Conservation (phyloP, 441 rosid genomes). For the Dalechampia spathulata region DNA sequence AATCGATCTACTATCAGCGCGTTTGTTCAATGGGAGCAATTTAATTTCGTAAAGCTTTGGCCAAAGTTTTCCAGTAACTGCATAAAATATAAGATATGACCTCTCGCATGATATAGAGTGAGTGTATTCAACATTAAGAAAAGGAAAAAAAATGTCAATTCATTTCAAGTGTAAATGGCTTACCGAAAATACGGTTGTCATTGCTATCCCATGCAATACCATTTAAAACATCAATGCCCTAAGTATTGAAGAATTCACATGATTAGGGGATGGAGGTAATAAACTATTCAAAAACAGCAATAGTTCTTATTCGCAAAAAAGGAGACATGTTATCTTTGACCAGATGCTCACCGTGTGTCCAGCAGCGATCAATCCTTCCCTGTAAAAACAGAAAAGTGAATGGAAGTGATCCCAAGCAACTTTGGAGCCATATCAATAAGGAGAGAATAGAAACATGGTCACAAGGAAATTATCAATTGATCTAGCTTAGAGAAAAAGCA, state of each 20-base stretch:
- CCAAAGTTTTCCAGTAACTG: conserved; percentile 93
- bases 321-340: not conserved
- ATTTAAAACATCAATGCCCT: conserved; percentile 83
- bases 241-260: conserved; percentile 10
- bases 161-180: conserved; percentile 12
- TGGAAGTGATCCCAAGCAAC: conserved; percentile 1
- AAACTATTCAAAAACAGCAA: not conserved
- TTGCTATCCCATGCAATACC: conserved; percentile 91
- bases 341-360: conserved; percentile 54
- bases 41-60: conserved; percentile 82
- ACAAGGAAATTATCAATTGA: not conserved
- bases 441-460: too few species aligned
- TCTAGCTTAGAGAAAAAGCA: conserved; percentile 2
- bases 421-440: not conserved
- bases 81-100: conserved; percentile 6
- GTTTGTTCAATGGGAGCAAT: conserved; percentile 36
- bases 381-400: conserved; percentile 25
- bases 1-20: conserved; percentile 16
- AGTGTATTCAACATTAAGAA: too few species aligned
- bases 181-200: conserved; percentile 72
- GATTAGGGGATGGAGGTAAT: not conserved
- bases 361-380: conserved; percentile 50
- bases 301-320: too few species aligned
- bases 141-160: too few species aligned
- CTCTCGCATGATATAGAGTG: not conserved